Evolutionary conservation across 768 basidiomycete species (phyloP), one percentile per base, ranked within the genome.

Genomic region (Tylopilus felleus): DNA sequence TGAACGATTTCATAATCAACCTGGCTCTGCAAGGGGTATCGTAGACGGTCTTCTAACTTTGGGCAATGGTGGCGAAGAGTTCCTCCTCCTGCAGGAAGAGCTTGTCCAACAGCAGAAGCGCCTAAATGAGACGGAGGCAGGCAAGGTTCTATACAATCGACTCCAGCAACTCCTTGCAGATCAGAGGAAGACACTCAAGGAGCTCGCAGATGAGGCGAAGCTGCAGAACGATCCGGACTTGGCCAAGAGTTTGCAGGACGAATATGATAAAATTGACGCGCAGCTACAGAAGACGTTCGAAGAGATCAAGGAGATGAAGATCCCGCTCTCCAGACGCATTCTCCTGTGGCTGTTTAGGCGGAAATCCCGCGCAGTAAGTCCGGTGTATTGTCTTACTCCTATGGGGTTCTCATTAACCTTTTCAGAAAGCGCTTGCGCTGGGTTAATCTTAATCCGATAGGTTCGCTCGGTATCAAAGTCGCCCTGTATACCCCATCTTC

Each of bases 121-220:
- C 33, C 45, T 66, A 1, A 61, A 64, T 21, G 64, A 65, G 44
- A 66, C 64, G 1, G 61, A 60, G 33, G 64, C 64, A 2, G 65
- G 41, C 7, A 66, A 60, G 29, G 33, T 53, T 39, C 8, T 65
- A 13, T 58, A 58, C 12, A 60, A 48, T 44, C 61, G 52, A 5
- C 36, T 50, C n/a, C 63, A 66, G 46, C 22, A 42, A 10, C 55
- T 63, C 16, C 64, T 65, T 2, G 4, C 8, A 2, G 63, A 63
- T 3, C 61, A 66, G 41, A 65, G 10, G 25, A 57, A 13, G 29
- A 43, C 35, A 5, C 47, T 64, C 0, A 53, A 62, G 35, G 54
- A 49, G 17, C 63, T 64, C 9, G 56, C 63, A 14, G 54, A 65
- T 5, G 54, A 62, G 19, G 62, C 63, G 22, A 65, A 28, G 28